Base-by-base conservation (phyloP, 2,329 filamentous ascomycete species). In the Calonectria pseudoturangicola region DNA sequence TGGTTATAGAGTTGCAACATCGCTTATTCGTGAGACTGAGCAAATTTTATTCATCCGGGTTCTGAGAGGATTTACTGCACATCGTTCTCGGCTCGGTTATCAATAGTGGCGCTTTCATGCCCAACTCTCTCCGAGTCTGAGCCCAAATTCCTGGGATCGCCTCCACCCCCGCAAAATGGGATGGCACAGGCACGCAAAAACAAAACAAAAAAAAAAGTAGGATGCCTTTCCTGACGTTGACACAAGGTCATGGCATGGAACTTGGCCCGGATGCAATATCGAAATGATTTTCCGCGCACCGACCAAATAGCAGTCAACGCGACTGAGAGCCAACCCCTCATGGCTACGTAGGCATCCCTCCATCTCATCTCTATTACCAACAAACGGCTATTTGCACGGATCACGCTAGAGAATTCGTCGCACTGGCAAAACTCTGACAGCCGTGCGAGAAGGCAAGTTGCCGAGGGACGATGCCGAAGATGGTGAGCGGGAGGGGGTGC, bases 41-140 rank as follows among this genome's bases (percentile, higher is more conserved):
- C 66, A 62, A 28, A 70, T 73, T 72, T 66, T 45, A 75, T 76
- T 73, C 68, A 71, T 66, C 73, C 68, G 33, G 67, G 67, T 56
- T 56, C 66, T 63, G 64, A 65, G 56, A 67, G 45, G 62, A 71
- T 75, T 56, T 41, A 60, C 54, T 39, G 54, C 54, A 47, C 69
- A 68, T 71, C 68, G 54, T 51, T 72, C 51, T 54, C 50, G 63
- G 65, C 62, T 60, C 50, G 68, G 65, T 54, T 60, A 65, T 60
- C 54, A 69, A 56, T 69, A 68, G 47, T 68, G 62, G 33, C 41
- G 30, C 50, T 51, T 79, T 75, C 21, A 41, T 79, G 75, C 77
- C 77, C 73, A 76, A 79, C 70, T 60, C 74, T 75, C 68, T 74
- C 75, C 70, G 39, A 74, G 25, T 41, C 69, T 66, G 64, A 72